These are phyloP conservation scores for Xylaria cubensis DNA, from an alignment of 495 filamentous ascomycete species.

Conservation along the genomic window DNA sequence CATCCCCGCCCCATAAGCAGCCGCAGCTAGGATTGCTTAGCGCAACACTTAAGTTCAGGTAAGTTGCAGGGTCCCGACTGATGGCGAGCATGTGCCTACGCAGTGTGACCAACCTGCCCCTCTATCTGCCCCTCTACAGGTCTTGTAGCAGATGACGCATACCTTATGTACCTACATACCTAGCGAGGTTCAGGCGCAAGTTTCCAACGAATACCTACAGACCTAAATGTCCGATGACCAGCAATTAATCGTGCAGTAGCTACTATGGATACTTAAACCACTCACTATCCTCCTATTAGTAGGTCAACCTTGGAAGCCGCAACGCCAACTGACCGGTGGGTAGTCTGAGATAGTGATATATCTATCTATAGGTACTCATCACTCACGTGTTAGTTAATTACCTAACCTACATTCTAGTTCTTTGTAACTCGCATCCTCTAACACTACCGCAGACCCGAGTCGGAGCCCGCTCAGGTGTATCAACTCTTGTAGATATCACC, in stretches of 20 bases:
- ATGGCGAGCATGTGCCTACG: conserved; percentile 18
- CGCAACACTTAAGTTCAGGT: not conserved
- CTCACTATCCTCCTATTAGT: not conserved
- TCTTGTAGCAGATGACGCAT: conserved; percentile 16
- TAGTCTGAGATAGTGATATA: not conserved
- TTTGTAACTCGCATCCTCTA: not conserved
- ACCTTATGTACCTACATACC: too few species aligned
- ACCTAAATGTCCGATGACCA: conserved; percentile 5
- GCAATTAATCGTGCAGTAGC: not conserved
- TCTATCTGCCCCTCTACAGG: conserved; percentile 15
- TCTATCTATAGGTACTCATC: not conserved
- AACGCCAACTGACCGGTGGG: not conserved
- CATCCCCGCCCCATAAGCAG: not conserved
- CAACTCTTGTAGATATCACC: not conserved
- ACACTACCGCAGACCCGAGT: not conserved
- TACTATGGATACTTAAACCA: not conserved
- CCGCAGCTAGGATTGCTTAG: not conserved
- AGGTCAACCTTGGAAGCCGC: not conserved
- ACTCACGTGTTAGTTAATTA: not conserved
- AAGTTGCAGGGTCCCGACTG: not conserved
- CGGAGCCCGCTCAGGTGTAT: not conserved
- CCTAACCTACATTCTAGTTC: not conserved
- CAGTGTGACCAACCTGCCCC: not conserved
- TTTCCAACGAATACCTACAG: not conserved
- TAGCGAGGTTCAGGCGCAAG: not conserved